A percentile compares a stretch with the other conserved stretches of the same genome.
Evolutionary conservation across 441 rosid species (phyloP).

Genomic region (Pelargonium australe): DNA sequence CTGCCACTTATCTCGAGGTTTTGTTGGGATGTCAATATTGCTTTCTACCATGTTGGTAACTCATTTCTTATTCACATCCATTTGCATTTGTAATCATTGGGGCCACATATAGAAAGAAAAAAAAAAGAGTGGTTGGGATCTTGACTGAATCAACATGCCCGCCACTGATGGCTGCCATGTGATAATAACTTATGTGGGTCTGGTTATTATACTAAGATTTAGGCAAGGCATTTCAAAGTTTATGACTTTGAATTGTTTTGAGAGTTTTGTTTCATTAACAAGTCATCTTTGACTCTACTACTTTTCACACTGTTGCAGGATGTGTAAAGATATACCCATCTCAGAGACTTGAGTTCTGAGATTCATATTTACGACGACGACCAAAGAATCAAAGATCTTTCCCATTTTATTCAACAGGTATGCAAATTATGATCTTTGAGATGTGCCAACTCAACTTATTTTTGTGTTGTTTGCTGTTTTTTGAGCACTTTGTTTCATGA

Average conservation of each 20-base stretch:
- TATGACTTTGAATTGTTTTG: not conserved
- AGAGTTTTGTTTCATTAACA: not conserved
- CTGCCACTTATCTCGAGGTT: too few species aligned
- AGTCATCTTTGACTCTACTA: too few species aligned
- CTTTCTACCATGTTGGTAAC: too few species aligned
- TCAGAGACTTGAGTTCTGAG: not conserved
- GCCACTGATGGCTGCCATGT: not conserved
- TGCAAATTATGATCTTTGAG: not conserved
- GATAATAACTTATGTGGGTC: slow-evolving; percentile 4
- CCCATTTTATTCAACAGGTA: slow-evolving; percentile 7
- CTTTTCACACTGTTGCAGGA: not conserved
- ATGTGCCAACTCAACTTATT: not conserved
- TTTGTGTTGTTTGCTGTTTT: not conserved
- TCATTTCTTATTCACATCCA: not conserved
- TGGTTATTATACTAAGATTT: not conserved
- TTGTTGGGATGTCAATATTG: too few species aligned
- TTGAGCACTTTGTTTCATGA: not conserved
- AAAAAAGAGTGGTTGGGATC: not conserved
- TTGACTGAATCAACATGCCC: not conserved
- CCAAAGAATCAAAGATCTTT: not conserved
- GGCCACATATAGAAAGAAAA: not conserved
- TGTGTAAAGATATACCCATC: not conserved
- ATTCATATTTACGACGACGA: not conserved
- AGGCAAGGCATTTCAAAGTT: not conserved
- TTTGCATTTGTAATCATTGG: not conserved